phyloP scores from a whole-genome alignment of 306 rosid genomes.

The Pachyrhizus erosus region DNA sequence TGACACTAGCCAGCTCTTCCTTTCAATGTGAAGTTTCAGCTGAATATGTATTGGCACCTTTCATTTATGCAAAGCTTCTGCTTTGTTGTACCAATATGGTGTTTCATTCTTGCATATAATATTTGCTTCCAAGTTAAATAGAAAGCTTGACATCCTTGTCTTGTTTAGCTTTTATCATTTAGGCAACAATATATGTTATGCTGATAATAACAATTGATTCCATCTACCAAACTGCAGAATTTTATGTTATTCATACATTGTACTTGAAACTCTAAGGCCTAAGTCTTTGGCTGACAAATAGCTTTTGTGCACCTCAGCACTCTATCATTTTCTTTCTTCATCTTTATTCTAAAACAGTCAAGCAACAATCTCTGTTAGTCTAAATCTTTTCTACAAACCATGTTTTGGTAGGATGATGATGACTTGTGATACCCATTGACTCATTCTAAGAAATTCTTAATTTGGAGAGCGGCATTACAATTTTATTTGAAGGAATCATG shows the following conservation, averaged over 20 bases:
- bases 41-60: constrained; percentile 37
- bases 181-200: neutral
- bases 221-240: neutral
- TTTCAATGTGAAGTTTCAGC: constrained; percentile 36
- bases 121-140: constrained; percentile 10
- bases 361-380: neutral
- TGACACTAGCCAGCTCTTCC: constrained; percentile 20
- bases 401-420: neutral
- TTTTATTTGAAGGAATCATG: neutral
- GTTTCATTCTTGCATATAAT: neutral
- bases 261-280: neutral
- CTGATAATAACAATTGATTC: neutral
- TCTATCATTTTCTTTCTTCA: neutral
- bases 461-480: constrained; percentile 11
- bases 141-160: neutral
- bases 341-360: neutral
- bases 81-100: constrained; percentile 1
- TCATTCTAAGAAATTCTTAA: neutral
- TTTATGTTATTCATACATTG: neutral
- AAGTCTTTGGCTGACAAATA: neutral
- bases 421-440: neutral
- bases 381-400: neutral
- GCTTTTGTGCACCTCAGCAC: neutral
- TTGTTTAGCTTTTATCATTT: neutral
- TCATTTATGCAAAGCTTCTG: constrained; percentile 38